A percentile compares a stretch with the other conserved stretches of the same genome.
Evolutionary conservation across 768 basidiomycete species (phyloP).

Genomic region (Cubamyces sp.): DNA sequence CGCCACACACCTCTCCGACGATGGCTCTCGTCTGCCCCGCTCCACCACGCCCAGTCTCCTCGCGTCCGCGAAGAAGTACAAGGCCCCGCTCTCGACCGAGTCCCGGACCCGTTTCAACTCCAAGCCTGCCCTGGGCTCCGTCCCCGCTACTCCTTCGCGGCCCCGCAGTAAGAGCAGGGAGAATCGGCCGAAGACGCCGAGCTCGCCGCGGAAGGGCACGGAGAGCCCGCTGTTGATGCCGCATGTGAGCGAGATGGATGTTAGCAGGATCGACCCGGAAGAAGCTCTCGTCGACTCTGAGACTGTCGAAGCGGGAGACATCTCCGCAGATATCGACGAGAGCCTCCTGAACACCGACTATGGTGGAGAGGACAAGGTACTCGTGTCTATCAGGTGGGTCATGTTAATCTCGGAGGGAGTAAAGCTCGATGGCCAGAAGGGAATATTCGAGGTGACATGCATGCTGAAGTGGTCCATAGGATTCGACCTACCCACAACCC

Average conservation of each 20-base stretch:
- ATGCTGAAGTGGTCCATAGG: slow-evolving; percentile 39
- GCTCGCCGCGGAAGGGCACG: slow-evolving; percentile 42
- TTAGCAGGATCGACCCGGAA: slow-evolving; percentile 74
- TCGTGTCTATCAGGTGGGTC: slow-evolving; percentile 77
- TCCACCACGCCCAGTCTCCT: slow-evolving; percentile 43
- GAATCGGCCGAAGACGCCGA: slow-evolving; percentile 41
- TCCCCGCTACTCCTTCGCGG: slow-evolving; percentile 52
- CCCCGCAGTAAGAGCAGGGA: slow-evolving; percentile 41
- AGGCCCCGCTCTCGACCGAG: slow-evolving; percentile 58
- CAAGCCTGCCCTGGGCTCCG: slow-evolving; percentile 43
- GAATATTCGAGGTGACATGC: no score
- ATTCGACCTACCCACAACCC: slow-evolving; percentile 60
- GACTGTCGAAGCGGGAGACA: slow-evolving; percentile 68
- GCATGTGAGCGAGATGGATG: slow-evolving; percentile 70
- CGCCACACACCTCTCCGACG: slow-evolving; percentile 36
- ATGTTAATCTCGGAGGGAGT: background rate
- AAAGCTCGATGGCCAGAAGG: no score
- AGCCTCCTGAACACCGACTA: slow-evolving; percentile 54
- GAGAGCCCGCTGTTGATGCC: slow-evolving; percentile 54
- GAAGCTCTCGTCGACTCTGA: slow-evolving; percentile 77
- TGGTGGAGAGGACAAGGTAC: slow-evolving; percentile 82
- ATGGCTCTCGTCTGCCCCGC: slow-evolving; percentile 38
- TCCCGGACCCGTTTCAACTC: slow-evolving; percentile 32
- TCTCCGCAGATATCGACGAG: slow-evolving; percentile 72
- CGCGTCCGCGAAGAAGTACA: slow-evolving; percentile 66